Conservation (phyloP, 495 filamentous ascomycete species). For the Poronia punctata region DNA sequence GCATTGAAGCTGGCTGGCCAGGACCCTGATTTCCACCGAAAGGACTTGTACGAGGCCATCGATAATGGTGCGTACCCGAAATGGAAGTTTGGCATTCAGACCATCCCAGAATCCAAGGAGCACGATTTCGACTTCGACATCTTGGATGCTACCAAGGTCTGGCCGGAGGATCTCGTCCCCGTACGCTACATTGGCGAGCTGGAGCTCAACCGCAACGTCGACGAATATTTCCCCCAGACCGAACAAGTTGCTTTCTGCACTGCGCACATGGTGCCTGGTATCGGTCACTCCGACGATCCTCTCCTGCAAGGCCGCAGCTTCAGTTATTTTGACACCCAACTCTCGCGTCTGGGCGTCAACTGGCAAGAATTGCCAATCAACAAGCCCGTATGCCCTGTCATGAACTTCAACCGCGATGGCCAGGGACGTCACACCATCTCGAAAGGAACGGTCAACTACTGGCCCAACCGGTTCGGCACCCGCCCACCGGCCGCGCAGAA, state of each 20-base stretch:
- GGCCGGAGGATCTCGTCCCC: slow-evolving; percentile 79
- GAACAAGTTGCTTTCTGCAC: slow-evolving; percentile 87
- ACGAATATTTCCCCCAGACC: slow-evolving; percentile 81
- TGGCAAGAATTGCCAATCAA: slow-evolving; percentile 87
- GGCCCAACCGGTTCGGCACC: slow-evolving; percentile 71
- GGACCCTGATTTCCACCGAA: slow-evolving; percentile 84
- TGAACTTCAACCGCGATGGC: slow-evolving; percentile 76
- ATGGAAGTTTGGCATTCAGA: slow-evolving; percentile 80
- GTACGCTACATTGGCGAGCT: slow-evolving; percentile 75
- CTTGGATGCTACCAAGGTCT: slow-evolving; percentile 85
- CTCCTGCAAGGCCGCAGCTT: slow-evolving; percentile 81
- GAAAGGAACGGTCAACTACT: slow-evolving; percentile 74
- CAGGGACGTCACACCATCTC: slow-evolving; percentile 51
- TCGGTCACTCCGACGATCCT: slow-evolving; percentile 81
- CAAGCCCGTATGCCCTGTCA: slow-evolving; percentile 62
- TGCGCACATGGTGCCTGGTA: slow-evolving; percentile 76
- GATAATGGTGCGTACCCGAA: slow-evolving; percentile 63
- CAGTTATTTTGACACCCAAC: slow-evolving; percentile 81
- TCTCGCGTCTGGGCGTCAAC: slow-evolving; percentile 74
- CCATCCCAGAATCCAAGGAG: slow-evolving; percentile 61
- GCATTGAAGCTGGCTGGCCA: slow-evolving; percentile 74
- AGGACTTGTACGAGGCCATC: slow-evolving; percentile 78
- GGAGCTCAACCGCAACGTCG: slow-evolving; percentile 73
- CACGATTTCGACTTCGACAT: slow-evolving; percentile 88
- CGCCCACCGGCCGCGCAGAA: slow-evolving; percentile 51